phyloP scores from a whole-genome alignment of 2,329 filamentous ascomycete species.

The Colletotrichum melonis region DNA sequence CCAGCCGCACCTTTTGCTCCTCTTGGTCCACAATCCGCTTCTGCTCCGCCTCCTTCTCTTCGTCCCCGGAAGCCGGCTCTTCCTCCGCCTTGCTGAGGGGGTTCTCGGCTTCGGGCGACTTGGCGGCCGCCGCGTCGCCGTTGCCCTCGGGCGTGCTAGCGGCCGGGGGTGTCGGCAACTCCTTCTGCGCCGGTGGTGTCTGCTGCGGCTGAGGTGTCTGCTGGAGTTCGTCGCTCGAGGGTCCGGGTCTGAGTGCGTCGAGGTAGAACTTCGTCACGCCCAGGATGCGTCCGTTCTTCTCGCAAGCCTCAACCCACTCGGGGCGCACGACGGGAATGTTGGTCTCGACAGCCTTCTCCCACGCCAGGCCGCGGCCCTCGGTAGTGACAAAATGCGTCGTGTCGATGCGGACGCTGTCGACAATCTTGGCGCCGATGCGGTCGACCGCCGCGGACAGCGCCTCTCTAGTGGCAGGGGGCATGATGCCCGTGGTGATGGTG shows the following conservation, averaged over 20 bases:
- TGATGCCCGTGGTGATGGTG: constrained; percentile 90
- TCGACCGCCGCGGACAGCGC: constrained; percentile 81
- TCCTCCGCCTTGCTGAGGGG: constrained; percentile 36
- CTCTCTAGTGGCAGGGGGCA: constrained; percentile 80
- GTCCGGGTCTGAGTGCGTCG: constrained; percentile 73
- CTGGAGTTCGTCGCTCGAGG: constrained; percentile 47
- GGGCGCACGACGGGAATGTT: constrained; percentile 97
- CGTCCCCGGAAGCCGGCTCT: constrained; percentile 44
- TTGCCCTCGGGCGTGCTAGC: constrained; percentile 42
- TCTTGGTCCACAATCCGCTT: constrained; percentile 51
- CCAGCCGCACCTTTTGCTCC: constrained; percentile 67
- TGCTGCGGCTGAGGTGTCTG: constrained; percentile 37
- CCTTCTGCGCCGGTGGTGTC: constrained; percentile 45
- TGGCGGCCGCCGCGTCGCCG: constrained; percentile 35
- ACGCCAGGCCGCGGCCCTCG: constrained; percentile 87
- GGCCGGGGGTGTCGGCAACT: constrained; percentile 43
- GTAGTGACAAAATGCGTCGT: constrained; percentile 99
- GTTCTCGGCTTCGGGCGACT: constrained; percentile 37
- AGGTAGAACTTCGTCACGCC: constrained; percentile 97
- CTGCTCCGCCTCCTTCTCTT: constrained; percentile 48
- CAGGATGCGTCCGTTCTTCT: constrained; percentile 90
- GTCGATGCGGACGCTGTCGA: constrained; percentile 91
- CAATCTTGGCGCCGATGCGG: constrained; percentile 91
- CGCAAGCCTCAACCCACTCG: constrained; percentile 98
- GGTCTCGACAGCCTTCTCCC: constrained; percentile 98